These are phyloP conservation scores for Chaetomium globosum DNA, from an alignment of 2,329 filamentous ascomycete species.

Conservation along the genomic window DNA sequence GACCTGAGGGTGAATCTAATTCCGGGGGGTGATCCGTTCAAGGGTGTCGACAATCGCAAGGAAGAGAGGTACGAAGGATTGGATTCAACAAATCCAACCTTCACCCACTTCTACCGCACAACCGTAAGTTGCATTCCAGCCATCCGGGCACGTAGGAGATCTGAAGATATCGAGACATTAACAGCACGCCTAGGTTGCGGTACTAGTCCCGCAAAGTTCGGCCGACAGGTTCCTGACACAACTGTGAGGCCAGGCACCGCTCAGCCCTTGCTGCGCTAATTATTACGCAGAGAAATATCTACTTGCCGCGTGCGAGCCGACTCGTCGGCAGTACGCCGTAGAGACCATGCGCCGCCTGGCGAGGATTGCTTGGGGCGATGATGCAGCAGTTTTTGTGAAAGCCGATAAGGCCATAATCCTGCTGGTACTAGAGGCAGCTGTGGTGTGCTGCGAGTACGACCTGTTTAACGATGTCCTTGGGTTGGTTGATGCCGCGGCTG, in stretches of 20 bases:
- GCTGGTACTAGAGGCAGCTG: background rate
- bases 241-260: background rate
- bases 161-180: background rate
- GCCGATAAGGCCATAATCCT: background rate
- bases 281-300: background rate
- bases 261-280: background rate
- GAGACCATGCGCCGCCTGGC: background rate
- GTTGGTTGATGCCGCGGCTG: background rate
- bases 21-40: background rate
- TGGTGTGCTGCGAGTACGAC: background rate
- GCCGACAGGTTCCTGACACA: background rate
- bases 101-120: conserved; percentile 18
- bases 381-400: background rate
- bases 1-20: background rate
- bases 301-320: background rate
- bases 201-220: conserved; percentile 11
- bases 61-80: conserved; percentile 39
- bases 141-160: too few species aligned
- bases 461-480: conserved; percentile 5
- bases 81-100: too few species aligned
- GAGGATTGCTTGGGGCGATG: background rate
- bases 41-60: conserved; percentile 19
- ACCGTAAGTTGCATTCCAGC: conserved; percentile 7
- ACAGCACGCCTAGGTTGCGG: background rate
- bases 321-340: background rate